Conservation (phyloP, 1,284 basidiomycete genomes). For the Irpex sp. region DNA sequence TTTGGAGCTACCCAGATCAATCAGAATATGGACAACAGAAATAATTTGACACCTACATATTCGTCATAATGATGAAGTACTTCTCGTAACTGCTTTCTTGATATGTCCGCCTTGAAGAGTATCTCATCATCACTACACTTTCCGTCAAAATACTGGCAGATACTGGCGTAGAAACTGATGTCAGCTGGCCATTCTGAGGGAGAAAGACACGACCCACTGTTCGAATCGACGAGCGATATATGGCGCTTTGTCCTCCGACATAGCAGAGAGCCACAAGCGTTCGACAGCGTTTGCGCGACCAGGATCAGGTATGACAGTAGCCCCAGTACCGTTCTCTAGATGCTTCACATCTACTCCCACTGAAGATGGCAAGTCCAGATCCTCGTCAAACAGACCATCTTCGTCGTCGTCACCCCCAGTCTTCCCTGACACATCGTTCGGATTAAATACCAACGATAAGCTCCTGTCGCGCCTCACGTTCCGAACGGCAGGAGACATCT, state of each 20-base stretch:
- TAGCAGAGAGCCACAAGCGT: slow-evolving; percentile 76
- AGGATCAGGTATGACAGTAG: slow-evolving; percentile 80
- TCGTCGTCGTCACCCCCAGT: slow-evolving; percentile 32
- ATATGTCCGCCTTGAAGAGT: slow-evolving; percentile 70
- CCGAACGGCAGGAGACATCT: slow-evolving; percentile 31
- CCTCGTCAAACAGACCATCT: slow-evolving; percentile 27
- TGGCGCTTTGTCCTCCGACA: slow-evolving; percentile 76
- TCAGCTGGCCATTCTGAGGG: background rate
- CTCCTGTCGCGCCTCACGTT: slow-evolving; percentile 9
- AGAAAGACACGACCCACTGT: slow-evolving; percentile 42
- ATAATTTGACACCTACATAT: slow-evolving; percentile 47
- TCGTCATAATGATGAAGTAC: slow-evolving; percentile 78
- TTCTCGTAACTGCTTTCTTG: slow-evolving; percentile 71
- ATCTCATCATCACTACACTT: slow-evolving; percentile 81
- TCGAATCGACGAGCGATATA: slow-evolving; percentile 62
- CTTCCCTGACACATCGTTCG: slow-evolving; percentile 26
- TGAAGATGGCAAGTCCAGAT: slow-evolving; percentile 9
- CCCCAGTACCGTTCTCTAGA: slow-evolving; percentile 10
- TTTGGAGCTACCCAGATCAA: slow-evolving; percentile 29
- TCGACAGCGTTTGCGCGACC: slow-evolving; percentile 74
- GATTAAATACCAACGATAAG: slow-evolving; percentile 10
- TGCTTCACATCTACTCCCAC: background rate
- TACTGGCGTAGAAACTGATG: slow-evolving; percentile 36
- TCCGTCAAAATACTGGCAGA: slow-evolving; percentile 81
- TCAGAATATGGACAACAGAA: background rate